Evolutionary conservation across 768 basidiomycete genomes (phyloP), one percentile per base, ranked within the genome.

Genomic region (Suillus hirtellus): DNA sequence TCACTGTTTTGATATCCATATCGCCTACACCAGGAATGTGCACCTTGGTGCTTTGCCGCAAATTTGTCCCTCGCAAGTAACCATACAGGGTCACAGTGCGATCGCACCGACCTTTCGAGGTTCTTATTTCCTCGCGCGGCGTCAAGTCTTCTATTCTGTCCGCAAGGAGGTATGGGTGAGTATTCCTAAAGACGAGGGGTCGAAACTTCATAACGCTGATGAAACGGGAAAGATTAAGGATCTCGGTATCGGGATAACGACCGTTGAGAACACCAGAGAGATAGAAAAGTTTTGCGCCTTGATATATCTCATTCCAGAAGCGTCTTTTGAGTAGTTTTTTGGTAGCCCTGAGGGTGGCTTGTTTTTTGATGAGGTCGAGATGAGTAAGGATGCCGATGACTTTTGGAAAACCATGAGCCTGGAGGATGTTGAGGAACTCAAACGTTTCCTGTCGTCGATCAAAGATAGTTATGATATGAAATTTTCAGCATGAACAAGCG

Each of bases 251-350:
- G 37, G 97, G 96, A 75, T 99, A 98, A 46, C 96, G 92, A 21
- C 97, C 97, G 69, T 99, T 98, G 69, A 99, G 84, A 38, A 98
- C 93, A 19, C 96, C 97, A 3, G 93, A 95, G 59, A 99, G 88
- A 75, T 97, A 98, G 78, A 98, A 99, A 9, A 99, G 87, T 75
- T 99, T 99, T 37, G 97, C 96, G 58, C 97, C 97, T 70, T 95
- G 92, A 75, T 99, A 99, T 14, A 99, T 99, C 76, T 99, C 97
- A 0, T 96, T 94, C 97, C 97, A 99, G 80, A 99, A 99, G 11
- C 97, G 92, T 72, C 94, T 97, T 78, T 99, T 99, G 44, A 99
- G 85, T 0, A 89, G 79, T 71, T 97, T 97, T 80, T 99, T 99
- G 60, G 94, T 95, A 58, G 87, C 86, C 63, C 89, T 90, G 46